Evolutionary conservation across 805 yeast species (phyloP).

Genomic region (Pichia thaimueangensis): DNA sequence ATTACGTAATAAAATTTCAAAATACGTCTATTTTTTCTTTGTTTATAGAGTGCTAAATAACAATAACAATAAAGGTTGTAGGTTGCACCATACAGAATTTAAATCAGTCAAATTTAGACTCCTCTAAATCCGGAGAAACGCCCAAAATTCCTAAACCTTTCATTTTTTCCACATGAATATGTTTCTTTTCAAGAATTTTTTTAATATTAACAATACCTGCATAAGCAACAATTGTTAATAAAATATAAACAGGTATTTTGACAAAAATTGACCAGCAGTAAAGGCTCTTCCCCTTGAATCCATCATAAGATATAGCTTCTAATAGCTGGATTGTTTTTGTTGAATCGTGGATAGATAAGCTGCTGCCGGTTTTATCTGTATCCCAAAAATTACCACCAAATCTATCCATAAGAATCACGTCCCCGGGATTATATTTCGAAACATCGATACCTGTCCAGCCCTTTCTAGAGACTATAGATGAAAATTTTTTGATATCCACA

Average conservation of each 20-base stretch:
- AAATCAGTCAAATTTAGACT: slow-evolving; percentile 13
- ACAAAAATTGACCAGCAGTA: neutral
- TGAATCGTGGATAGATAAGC: slow-evolving; percentile 11
- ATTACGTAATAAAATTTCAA: no score
- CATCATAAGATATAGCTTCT: slow-evolving; percentile 9
- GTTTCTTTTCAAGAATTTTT: neutral
- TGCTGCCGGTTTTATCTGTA: slow-evolving; percentile 7
- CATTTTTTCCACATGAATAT: slow-evolving; percentile 10
- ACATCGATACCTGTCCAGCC: slow-evolving; percentile 34
- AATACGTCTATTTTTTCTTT: no score
- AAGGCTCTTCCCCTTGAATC: slow-evolving; percentile 5
- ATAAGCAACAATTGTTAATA: neutral
- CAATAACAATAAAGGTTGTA: no score
- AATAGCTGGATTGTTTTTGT: slow-evolving; percentile 12
- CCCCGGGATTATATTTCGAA: slow-evolving; percentile 41
- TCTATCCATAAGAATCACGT: slow-evolving; percentile 46
- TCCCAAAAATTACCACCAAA: slow-evolving; percentile 26
- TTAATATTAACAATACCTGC: neutral
- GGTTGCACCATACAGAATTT: no score
- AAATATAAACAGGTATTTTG: neutral
- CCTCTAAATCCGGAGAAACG: slow-evolving; percentile 9
- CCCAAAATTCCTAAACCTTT: slow-evolving; percentile 17
- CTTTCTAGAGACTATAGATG: slow-evolving; percentile 16
- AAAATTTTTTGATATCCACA: slow-evolving; percentile 39
- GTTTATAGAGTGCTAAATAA: no score